Evolutionary conservation across 2,329 filamentous ascomycete species (phyloP).

Genomic region (Colletotrichum sp.): DNA sequence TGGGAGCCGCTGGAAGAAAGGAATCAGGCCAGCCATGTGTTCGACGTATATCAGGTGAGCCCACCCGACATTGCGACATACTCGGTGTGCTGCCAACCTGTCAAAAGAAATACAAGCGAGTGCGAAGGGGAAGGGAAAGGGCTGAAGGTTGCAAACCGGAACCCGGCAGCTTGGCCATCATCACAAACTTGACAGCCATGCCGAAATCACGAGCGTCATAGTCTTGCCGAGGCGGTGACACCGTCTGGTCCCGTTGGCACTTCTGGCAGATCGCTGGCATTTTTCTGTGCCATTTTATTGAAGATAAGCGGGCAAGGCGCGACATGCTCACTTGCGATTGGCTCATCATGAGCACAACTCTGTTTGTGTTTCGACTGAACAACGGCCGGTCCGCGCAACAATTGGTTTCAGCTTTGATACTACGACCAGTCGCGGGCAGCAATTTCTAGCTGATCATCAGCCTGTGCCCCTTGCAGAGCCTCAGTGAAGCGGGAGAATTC

Average conservation of each 20-base stretch:
- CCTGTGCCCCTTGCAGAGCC: not conserved
- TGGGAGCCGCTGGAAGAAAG: not conserved
- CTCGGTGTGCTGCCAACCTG: not conserved
- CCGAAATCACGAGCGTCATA: not conserved
- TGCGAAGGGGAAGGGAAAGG: not conserved
- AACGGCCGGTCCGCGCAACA: not conserved
- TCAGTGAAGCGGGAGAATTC: not conserved
- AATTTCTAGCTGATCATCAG: not conserved
- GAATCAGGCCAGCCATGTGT: not conserved
- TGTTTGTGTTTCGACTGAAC: conserved; percentile 15
- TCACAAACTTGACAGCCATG: not conserved
- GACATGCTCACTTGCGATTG: conserved; percentile 1
- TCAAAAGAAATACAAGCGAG: not conserved
- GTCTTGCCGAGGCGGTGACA: not conserved
- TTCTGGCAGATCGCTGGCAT: not conserved
- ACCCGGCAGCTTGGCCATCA: not conserved
- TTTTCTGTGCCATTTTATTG: not conserved
- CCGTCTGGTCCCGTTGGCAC: not conserved
- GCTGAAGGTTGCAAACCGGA: not conserved
- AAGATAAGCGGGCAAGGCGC: not conserved
- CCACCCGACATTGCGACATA: not conserved
- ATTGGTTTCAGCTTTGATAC: conserved; percentile 18
- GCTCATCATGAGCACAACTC: not conserved
- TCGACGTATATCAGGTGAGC: not conserved
- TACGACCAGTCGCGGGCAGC: not conserved